Evolutionary conservation across 176 grass and related monocot species (phyloP), one percentile per base, ranked within the genome.

Genomic region (Cenchrus americanus): DNA sequence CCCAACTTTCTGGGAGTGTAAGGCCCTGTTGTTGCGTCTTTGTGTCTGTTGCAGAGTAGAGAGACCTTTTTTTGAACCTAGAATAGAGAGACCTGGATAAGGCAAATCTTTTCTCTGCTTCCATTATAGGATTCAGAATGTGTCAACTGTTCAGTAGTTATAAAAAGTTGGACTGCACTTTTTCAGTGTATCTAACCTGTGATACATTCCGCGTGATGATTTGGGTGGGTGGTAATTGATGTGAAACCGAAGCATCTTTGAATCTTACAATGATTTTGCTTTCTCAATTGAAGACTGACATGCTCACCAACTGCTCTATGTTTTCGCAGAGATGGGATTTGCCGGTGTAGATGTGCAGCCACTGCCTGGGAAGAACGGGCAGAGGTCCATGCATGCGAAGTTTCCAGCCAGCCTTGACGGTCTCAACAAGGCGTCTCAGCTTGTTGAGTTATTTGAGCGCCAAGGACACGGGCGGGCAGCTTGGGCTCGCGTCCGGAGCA

Each of bases 271-370:
- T 10, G 50, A 61, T 51, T 73, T 80, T 86, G 27, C 1, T 0
- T 49, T 26, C 1, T n/a, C 27, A 68, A 61, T 73, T 6, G 30
- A 24, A 58, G 24, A 69, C 51, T 89, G 76, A 43, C 19, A 50
- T 70, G 18, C 14, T 42, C 19, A 26, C 21, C 64, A 21, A 63
- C 75, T 40, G 10, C 26, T 11, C 2, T 55, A 10, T 75, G 42
- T 61, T 85, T 85, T 71, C 87, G 47, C 83, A 98, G 96, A 91
- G 80, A 87, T 99, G 83, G 93, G 96, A 32, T 99, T 90, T 73
- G 5, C n/a, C 0, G 69, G 76, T 55, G 91, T 62, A 27, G 87
- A 84, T 87, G 71, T 91, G 26, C 92, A 89, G 66, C 57, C 87
- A 43, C 75, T 94, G 13, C 66, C 81, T 87, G 91, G 87, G 82